These are phyloP conservation scores for Phytophthora melonis DNA, from an alignment of 352 stramenopile species.

Conservation along the genomic window DNA sequence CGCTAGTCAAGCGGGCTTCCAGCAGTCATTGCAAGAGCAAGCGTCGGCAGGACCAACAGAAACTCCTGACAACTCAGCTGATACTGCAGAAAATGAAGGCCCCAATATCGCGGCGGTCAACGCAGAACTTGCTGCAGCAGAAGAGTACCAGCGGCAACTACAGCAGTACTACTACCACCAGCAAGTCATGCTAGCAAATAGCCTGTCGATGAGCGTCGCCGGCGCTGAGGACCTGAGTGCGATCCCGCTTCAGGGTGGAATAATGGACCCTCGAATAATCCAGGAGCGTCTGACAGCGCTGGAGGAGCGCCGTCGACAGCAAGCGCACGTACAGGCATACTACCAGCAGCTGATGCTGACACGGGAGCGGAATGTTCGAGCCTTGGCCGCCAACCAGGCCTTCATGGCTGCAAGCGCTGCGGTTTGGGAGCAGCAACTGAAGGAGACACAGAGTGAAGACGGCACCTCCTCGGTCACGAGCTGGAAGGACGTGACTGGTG, in stretches of 20 bases:
- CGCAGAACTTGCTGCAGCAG: constrained; percentile 34
- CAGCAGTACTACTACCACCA: constrained; percentile 80
- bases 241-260: constrained; percentile 45
- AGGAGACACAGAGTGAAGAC: constrained; percentile 34
- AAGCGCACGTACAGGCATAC: constrained; percentile 66
- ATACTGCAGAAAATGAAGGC: constrained; percentile 10
- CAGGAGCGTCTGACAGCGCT: constrained; percentile 62
- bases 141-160: constrained; percentile 62
- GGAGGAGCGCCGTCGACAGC: constrained; percentile 61
- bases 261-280: constrained; percentile 73
- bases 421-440: constrained; percentile 59
- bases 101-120: constrained; percentile 18
- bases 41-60: constrained; percentile 12
- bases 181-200: constrained; percentile 61
- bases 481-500: constrained; percentile 41
- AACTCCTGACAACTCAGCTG: not conserved
- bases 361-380: constrained; percentile 63
- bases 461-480: constrained; percentile 30
- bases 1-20: constrained; percentile 20
- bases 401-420: constrained; percentile 52
- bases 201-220: constrained; percentile 36
- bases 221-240: constrained; percentile 29
- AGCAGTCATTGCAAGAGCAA: constrained; percentile 44
- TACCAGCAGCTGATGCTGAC: constrained; percentile 56
- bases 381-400: constrained; percentile 54